Conservation (phyloP, 345 rosid genomes). For the Rhizophora apiculata region DNA sequence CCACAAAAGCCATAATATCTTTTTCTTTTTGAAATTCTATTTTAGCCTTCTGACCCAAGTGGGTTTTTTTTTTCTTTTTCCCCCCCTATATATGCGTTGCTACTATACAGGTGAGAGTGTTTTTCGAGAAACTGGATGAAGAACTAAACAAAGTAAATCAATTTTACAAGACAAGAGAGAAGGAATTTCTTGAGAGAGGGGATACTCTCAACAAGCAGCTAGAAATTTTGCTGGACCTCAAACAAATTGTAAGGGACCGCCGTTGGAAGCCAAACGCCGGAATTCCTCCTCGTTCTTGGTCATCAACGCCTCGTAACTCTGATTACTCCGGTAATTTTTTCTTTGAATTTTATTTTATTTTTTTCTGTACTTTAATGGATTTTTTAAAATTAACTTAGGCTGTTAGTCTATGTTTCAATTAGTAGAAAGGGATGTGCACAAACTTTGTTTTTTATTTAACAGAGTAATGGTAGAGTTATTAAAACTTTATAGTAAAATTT, state of each 20-base stretch:
- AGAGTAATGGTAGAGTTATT: too few relatives aligned
- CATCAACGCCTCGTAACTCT: slow-evolving; percentile 53
- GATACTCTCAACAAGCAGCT: slow-evolving; percentile 71
- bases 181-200: slow-evolving; percentile 78
- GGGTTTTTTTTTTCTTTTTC: too few relatives aligned
- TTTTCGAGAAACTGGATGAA: slow-evolving; percentile 64
- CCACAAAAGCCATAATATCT: too few relatives aligned
- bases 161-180: slow-evolving; percentile 68
- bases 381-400: too few relatives aligned
- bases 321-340: slow-evolving; percentile 53
- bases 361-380: background rate
- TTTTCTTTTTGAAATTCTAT: too few relatives aligned
- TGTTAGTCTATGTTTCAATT: too few relatives aligned
- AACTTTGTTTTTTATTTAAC: too few relatives aligned
- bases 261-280: slow-evolving; percentile 40
- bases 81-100: too few relatives aligned
- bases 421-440: too few relatives aligned
- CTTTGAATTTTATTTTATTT: background rate
- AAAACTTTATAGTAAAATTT: too few relatives aligned
- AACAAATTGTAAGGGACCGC: slow-evolving; percentile 48
- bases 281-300: slow-evolving; percentile 35
- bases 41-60: too few relatives aligned
- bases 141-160: slow-evolving; percentile 87
- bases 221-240: slow-evolving; percentile 56
- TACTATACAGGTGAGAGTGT: slow-evolving; percentile 49